phyloP scores from a whole-genome alignment of 345 rosid genomes.

The Physaria fendleri region DNA sequence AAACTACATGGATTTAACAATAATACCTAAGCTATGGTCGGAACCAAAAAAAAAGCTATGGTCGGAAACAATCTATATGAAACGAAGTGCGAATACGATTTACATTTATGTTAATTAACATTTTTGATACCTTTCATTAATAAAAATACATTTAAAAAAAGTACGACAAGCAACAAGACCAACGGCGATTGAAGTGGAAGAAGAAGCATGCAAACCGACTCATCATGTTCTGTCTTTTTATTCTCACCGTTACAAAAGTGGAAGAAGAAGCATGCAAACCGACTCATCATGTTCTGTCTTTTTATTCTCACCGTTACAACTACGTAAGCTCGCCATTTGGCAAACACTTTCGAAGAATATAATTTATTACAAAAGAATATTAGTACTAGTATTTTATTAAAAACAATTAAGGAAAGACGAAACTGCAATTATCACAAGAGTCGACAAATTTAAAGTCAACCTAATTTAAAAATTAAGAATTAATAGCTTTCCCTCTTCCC shows the following conservation, averaged over 20 bases:
- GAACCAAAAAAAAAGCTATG: too few relatives aligned
- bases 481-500: neutral
- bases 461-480: constrained; percentile 5
- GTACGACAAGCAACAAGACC: constrained; percentile 24
- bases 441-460: constrained; percentile 20
- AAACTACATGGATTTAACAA: too few relatives aligned
- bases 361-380: neutral
- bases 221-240: constrained; percentile 30
- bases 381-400: neutral
- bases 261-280: constrained; percentile 34
- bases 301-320: constrained; percentile 13
- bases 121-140: neutral
- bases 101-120: neutral
- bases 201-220: constrained; percentile 34
- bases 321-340: constrained; percentile 27
- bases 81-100: neutral
- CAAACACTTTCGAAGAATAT: constrained; percentile 4
- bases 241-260: constrained; percentile 5
- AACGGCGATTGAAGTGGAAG: constrained; percentile 25
- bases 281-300: constrained; percentile 33
- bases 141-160: neutral
- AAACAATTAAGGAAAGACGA: neutral
- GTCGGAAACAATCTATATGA: neutral
- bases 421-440: neutral
- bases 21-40: too few relatives aligned